A percentile compares a stretch with the other conserved stretches of the same genome.
These are phyloP conservation scores for Sclerotinia subarctica DNA, from an alignment of 2,329 filamentous ascomycete genomes.

Conservation along the genomic window DNA sequence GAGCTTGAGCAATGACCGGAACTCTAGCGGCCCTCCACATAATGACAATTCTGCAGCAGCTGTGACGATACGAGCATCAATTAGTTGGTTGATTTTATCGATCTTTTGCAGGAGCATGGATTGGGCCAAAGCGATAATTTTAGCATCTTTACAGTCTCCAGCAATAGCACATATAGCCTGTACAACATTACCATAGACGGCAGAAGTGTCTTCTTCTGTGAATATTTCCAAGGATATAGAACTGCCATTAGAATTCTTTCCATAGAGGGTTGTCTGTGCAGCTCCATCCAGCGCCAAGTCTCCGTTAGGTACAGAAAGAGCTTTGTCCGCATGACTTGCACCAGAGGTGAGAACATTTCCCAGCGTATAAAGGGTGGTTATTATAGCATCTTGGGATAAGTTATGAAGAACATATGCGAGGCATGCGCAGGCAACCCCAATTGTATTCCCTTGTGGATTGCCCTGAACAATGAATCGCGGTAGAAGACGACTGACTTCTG, in stretches of 20 bases:
- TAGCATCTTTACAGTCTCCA: constrained; percentile 74
- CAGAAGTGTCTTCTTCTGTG: constrained; percentile 73
- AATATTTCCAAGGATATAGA: constrained; percentile 73
- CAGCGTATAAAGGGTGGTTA: constrained; percentile 93
- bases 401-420: constrained; percentile 77
- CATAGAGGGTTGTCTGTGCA: constrained; percentile 48
- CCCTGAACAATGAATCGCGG: constrained; percentile 87
- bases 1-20: constrained; percentile 80
- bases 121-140: constrained; percentile 88
- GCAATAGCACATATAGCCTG: constrained; percentile 92
- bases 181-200: constrained; percentile 85
- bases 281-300: constrained; percentile 53
- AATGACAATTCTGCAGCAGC: constrained; percentile 77
- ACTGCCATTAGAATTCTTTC: constrained; percentile 64
- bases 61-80: constrained; percentile 82
- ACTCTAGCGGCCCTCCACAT: constrained; percentile 74
- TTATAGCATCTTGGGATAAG: constrained; percentile 87
- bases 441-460: constrained; percentile 63
- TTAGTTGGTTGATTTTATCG: constrained; percentile 72
- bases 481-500: constrained; percentile 72
- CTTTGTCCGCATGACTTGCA: constrained; percentile 47
- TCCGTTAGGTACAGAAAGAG: constrained; percentile 43
- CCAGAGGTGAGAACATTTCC: constrained; percentile 88
- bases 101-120: constrained; percentile 98
- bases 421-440: constrained; percentile 76